These are phyloP conservation scores for Colletotrichum orbiculare DNA, from an alignment of 2,329 filamentous ascomycete species.

Conservation along the genomic window DNA sequence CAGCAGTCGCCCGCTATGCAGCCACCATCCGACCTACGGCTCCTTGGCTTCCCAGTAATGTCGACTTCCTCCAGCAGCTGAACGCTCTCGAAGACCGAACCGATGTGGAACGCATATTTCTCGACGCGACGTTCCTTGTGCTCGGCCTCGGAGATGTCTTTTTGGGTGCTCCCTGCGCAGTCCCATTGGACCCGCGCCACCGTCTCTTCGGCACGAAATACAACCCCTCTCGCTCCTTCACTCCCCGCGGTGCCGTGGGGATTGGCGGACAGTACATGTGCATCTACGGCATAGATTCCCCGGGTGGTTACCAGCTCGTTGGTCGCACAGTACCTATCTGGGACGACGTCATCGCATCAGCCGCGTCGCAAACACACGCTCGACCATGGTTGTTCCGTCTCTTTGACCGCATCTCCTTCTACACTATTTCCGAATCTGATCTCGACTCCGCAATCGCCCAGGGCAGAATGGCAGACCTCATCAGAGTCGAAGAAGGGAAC, in stretches of 20 bases:
- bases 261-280: constrained; percentile 52
- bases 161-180: constrained; percentile 49
- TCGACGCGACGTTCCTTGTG: constrained; percentile 49
- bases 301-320: constrained; percentile 51
- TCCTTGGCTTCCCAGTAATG: constrained; percentile 71
- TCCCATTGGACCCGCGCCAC: constrained; percentile 49
- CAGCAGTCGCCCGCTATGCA: constrained; percentile 69
- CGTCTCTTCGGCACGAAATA: constrained; percentile 51
- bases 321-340: constrained; percentile 49
- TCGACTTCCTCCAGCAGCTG: constrained; percentile 60
- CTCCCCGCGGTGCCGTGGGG: constrained; percentile 48
- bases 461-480: constrained; percentile 39
- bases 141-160: constrained; percentile 54
- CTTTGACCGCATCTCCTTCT: constrained; percentile 50
- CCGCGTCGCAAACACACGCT: neutral
- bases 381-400: constrained; percentile 45
- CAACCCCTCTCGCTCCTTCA: constrained; percentile 51
- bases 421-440: constrained; percentile 42
- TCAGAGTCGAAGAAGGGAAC: constrained; percentile 41
- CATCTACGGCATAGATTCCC: constrained; percentile 51
- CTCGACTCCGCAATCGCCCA: constrained; percentile 40
- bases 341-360: constrained; percentile 40
- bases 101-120: constrained; percentile 41
- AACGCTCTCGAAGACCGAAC: constrained; percentile 44
- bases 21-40: constrained; percentile 70